Base-by-base conservation (phyloP, 495 filamentous ascomycete genomes). In the Penicillium soppii region DNA sequence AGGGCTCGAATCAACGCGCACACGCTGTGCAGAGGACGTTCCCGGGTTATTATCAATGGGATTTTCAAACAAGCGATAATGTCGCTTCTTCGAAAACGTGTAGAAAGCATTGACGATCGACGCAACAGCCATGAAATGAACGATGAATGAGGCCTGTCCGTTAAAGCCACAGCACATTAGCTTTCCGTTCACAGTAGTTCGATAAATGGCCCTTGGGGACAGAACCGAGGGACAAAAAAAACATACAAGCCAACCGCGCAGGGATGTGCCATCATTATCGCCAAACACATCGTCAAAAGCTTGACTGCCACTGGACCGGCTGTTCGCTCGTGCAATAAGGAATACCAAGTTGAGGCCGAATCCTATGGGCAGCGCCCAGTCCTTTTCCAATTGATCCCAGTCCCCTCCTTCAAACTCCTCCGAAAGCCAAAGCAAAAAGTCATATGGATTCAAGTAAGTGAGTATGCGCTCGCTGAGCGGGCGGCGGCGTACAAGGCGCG, bases 41-140 rank as follows among this genome's bases (percentile, higher is more conserved):
- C 80, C 76, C 3, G 88, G 92, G 2, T 77, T 61, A 33, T 73
- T 68, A 53, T 95, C 89, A 47, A 97, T 82, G 7, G 88, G 80
- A 44, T 80, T 81, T 68, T 97, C 92, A 68, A 97, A 98, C 33
- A 98, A 75, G 58, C 94, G 86, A 72, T 98, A 98, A 54, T 86
- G 84, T 36, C 91, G 85, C 60, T 86, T 88, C 43, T 88, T 86
- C 40, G 79, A 76, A 72, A 96, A 90, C 32, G 92, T 90, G 68
- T 92, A 95, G 62, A 83, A 71, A 1, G 89, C 84, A 71, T 97
- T 98, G 10, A 79, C 56, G 17, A 76, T 65, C 33, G 90, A 89
- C 46, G 88, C 69, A 39, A 77, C 44, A 1, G 79, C 78, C 8
- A 95, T 74, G n/a, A 80, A 56, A 66, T 86, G 83, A 25, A 91